Evolutionary conservation across 148 eudicot species (phyloP), one percentile per base, ranked within the genome.

Genomic region (Nepenthes gracilis): DNA sequence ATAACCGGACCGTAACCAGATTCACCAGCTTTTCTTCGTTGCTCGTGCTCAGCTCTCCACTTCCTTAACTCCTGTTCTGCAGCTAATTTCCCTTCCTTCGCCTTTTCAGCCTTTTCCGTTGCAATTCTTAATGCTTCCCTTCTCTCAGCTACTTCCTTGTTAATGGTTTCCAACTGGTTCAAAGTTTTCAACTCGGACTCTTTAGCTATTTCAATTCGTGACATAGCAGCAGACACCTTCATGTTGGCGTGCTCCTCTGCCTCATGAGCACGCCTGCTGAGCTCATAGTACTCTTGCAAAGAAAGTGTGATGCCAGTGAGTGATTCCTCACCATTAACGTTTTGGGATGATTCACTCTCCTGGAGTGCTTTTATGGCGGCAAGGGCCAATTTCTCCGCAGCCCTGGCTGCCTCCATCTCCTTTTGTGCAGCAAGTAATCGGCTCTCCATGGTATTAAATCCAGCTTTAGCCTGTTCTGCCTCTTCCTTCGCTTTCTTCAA

Each of bases 381-480:
- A 9, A 84, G 60, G 2, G 98, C 98, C 58, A 88, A 62, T 64
- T 74, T 86, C 65, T 93, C 96, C 3, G 96, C 81, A 14, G 94
- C 95, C 70, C 70, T 88, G 10, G 96, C 85, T 58, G 96, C 99
- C 66, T 89, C 99, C 47, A 88, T 93, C 79, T 93, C 99, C 73
- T 82, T 93, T 40, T 71, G 83, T 54, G 88, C 83, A 0, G 95
- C 95, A 63, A 76, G 69, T 58, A 93, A 63, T 57, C 95, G 81
- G 62, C 89, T 86, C 71, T 83, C 84, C 57, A 76, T 59, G 2
- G 89, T 81, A 55, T 72, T 81, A 13, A 85, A 88, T 54, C 79
- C 92, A 1, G 96, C 99, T 68, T 84, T 84, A 6, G 90, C 96
- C 73, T 81, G 85, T 54, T 81, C 99, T 0, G 80, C 89, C 64